Evolutionary conservation across 768 basidiomycete genomes (phyloP).

Genomic region (Boletellus ananas): DNA sequence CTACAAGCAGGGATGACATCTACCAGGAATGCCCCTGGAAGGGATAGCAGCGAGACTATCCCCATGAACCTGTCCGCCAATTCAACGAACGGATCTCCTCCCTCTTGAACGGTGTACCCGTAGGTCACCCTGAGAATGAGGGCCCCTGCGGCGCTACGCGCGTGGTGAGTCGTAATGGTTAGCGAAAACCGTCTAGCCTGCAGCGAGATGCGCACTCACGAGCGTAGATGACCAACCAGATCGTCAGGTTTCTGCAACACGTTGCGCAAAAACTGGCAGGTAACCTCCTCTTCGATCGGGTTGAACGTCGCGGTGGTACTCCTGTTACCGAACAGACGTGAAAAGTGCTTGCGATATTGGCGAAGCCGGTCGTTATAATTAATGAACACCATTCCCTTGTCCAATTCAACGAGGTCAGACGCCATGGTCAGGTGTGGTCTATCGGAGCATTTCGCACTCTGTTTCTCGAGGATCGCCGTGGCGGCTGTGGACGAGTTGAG

Average conservation of each 20-base stretch:
- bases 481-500: conserved; percentile 45
- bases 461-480: conserved; percentile 49
- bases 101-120: conserved; percentile 36
- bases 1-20: conserved; percentile 22
- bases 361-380: conserved; percentile 9
- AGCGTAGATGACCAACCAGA: conserved; percentile 19
- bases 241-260: conserved; percentile 14
- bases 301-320: conserved; percentile 9
- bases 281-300: conserved; percentile 18
- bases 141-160: conserved; percentile 11
- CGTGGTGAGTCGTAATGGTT: no score
- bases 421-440: conserved; percentile 18
- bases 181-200: neutral
- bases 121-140: conserved; percentile 39
- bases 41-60: conserved; percentile 4
- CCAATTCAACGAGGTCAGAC: conserved; percentile 17
- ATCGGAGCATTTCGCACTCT: conserved; percentile 48
- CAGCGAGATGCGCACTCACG: conserved; percentile 7
- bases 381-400: conserved; percentile 2
- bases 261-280: conserved; percentile 14
- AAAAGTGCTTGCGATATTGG: conserved; percentile 12
- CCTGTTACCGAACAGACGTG: conserved; percentile 11
- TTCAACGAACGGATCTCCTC: conserved; percentile 35
- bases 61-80: conserved; percentile 24
- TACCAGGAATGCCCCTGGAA: conserved; percentile 19